Base-by-base conservation (phyloP, 2,329 filamentous ascomycete genomes). In the Penicillium sp. region DNA sequence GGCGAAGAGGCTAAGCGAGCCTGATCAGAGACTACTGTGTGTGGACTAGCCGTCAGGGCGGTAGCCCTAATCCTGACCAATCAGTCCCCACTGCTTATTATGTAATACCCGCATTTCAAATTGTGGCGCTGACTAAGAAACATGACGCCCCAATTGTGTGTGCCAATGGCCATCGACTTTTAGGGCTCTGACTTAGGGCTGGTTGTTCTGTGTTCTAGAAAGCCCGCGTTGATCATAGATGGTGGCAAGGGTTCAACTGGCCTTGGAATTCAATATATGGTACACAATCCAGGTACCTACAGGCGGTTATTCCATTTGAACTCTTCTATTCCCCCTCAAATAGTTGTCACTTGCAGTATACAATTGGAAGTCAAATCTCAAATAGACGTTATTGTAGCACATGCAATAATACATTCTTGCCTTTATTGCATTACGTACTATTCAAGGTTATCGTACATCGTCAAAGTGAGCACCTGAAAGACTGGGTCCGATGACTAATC, bases 1-100 rank as follows among this genome's bases (percentile, higher is more conserved):
- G 59, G 60, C 63, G 63, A 66, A 63, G 62, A 67, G 67, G 69
- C 69, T 77, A 76, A 75, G 73, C 73, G 73, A 75, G 68, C 65
- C 64, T 41, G 49, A 53, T 43, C 41, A 46, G 50, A 47, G 58
- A 52, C 67, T 65, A 65, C 62, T 70, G 71, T 75, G 72, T 73
- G 73, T 67, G 71, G 66, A 64, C 61, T 63, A 63, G 57, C 56
- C 47, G 55, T 58, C 65, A 72, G 70, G 71, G 73, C 66, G 67
- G 53, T 66, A 75, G 68, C 73, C 73, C 73, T 76, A 76, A 74
- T 58, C 55, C 27, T 44, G 54, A 33, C 68, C 68, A 73, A 70
- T 66, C 37, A 55, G 1, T 15, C 7, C 2, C 20, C 9, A 8
- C 6, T 26, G 6, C 31, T 1, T 14, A 14, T 18, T 40, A 23